These are phyloP conservation scores for Penicillium glabrum DNA, from an alignment of 2,329 filamentous ascomycete genomes.

Conservation along the genomic window DNA sequence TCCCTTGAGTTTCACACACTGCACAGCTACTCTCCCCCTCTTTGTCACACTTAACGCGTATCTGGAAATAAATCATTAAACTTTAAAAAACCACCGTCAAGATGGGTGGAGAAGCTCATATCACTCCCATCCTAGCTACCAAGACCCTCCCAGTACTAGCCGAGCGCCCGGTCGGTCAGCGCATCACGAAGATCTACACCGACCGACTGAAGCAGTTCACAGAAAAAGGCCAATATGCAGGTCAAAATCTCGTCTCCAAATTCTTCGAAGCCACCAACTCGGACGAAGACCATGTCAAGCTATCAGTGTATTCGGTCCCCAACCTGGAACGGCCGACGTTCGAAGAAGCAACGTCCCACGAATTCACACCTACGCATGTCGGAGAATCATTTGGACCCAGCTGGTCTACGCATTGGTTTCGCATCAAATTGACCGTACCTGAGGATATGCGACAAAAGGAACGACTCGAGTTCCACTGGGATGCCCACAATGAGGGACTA, in stretches of 20 bases:
- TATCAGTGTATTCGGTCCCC: slow-evolving; percentile 83
- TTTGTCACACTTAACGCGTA: not conserved
- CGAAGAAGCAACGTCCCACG: slow-evolving; percentile 73
- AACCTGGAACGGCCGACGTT: slow-evolving; percentile 79
- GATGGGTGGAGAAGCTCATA: slow-evolving; percentile 41
- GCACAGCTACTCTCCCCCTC: not conserved
- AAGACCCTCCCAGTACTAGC: slow-evolving; percentile 52
- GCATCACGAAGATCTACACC: slow-evolving; percentile 82
- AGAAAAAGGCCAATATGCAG: slow-evolving; percentile 72
- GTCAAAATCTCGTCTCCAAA: slow-evolving; percentile 74
- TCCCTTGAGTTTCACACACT: slow-evolving; percentile 1
- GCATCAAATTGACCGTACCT: slow-evolving; percentile 75
- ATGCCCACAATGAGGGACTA: slow-evolving; percentile 90
- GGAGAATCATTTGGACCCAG: slow-evolving; percentile 86
- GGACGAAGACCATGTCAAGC: slow-evolving; percentile 74
- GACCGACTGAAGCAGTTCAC: slow-evolving; percentile 82
- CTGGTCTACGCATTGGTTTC: slow-evolving; percentile 99
- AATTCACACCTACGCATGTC: slow-evolving; percentile 71
- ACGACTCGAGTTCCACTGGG: slow-evolving; percentile 94
- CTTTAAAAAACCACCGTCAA: not conserved
- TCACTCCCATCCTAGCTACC: slow-evolving; percentile 28
- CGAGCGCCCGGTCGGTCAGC: slow-evolving; percentile 65
- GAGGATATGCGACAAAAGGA: slow-evolving; percentile 70
- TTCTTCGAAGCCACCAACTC: slow-evolving; percentile 67
- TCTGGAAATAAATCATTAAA: not conserved